phyloP scores from a whole-genome alignment of 2,329 filamentous ascomycete genomes.

The Trichoderma sp. region DNA sequence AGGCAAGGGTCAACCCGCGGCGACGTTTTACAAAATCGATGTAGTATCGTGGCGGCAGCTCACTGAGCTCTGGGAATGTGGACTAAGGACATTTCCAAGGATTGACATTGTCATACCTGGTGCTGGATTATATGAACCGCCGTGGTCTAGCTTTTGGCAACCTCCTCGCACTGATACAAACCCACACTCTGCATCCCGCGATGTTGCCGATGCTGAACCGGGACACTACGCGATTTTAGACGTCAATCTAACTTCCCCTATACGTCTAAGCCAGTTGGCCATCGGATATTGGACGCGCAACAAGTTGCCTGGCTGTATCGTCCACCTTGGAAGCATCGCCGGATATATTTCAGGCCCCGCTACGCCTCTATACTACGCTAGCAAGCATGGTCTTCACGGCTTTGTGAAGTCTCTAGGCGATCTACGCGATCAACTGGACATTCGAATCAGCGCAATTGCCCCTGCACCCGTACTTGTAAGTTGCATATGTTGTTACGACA shows the following conservation, averaged over 20 bases:
- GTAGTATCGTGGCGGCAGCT: neutral
- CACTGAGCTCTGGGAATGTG: neutral
- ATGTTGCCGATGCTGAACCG: conserved; percentile 29
- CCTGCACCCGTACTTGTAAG: neutral
- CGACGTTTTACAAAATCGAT: neutral
- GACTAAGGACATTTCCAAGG: neutral
- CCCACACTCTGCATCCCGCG: conserved; percentile 28
- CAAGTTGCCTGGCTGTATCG: conserved; percentile 29
- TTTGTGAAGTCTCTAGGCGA: conserved; percentile 34
- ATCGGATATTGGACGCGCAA: conserved; percentile 37
- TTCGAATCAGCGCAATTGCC: conserved; percentile 26
- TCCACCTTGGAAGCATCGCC: conserved; percentile 1
- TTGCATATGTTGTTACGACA: neutral
- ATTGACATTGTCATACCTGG: conserved; percentile 39
- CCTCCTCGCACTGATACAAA: conserved; percentile 32
- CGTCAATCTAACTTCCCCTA: conserved; percentile 37
- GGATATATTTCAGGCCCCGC: conserved; percentile 24
- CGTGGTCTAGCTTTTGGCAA: conserved; percentile 31
- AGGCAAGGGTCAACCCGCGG: neutral
- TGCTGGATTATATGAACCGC: conserved; percentile 39
- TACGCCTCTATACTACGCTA: conserved; percentile 37
- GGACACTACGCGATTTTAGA: conserved; percentile 37
- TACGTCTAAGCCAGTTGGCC: conserved; percentile 38
- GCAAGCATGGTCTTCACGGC: conserved; percentile 38
- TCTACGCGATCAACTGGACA: conserved; percentile 33